Percentiles rank a stretch among this genome's conserved stretches.
Evolutionary conservation across 2,329 filamentous ascomycete genomes (phyloP).

Genomic region (Elsinoe ampelina): DNA sequence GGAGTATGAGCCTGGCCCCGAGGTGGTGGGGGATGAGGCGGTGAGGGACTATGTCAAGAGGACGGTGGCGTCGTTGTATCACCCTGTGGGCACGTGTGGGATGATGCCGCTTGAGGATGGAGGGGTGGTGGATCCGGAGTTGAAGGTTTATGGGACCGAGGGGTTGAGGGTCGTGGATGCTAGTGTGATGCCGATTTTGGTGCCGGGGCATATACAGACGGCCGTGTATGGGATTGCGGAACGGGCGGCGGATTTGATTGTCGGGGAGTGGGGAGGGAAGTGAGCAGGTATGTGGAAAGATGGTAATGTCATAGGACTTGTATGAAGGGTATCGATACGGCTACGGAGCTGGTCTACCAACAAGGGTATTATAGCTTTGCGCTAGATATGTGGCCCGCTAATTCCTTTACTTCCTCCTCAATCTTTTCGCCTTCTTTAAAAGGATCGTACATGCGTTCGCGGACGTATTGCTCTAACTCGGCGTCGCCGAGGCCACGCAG

Average conservation of each 20-base stretch:
- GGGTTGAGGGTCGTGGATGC: slow-evolving; percentile 40
- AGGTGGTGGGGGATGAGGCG: background rate
- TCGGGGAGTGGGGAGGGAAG: background rate
- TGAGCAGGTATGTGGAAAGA: background rate
- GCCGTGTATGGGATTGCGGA: slow-evolving; percentile 28
- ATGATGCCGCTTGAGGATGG: slow-evolving; percentile 42
- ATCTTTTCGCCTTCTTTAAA: slow-evolving; percentile 37
- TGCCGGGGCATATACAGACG: slow-evolving; percentile 26
- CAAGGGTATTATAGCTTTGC: background rate
- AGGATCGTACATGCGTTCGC: slow-evolving; percentile 43
- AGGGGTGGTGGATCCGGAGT: slow-evolving; percentile 40
- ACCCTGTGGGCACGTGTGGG: slow-evolving; percentile 42
- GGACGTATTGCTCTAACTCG: slow-evolving; percentile 60
- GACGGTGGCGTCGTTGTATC: slow-evolving; percentile 28
- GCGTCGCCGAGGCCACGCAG: slow-evolving; percentile 61
- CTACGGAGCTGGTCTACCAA: background rate
- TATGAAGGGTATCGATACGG: background rate
- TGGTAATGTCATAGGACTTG: background rate
- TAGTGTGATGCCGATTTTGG: slow-evolving; percentile 37
- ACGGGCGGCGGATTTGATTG: slow-evolving; percentile 41
- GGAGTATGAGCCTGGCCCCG: slow-evolving; percentile 5
- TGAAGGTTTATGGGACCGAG: slow-evolving; percentile 36
- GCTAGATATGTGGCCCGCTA: slow-evolving; percentile 16
- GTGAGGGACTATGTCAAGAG: background rate
- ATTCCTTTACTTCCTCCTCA: slow-evolving; percentile 21